phyloP scores from a whole-genome alignment of 306 rosid genomes.

The Cicer chorassanicum region DNA sequence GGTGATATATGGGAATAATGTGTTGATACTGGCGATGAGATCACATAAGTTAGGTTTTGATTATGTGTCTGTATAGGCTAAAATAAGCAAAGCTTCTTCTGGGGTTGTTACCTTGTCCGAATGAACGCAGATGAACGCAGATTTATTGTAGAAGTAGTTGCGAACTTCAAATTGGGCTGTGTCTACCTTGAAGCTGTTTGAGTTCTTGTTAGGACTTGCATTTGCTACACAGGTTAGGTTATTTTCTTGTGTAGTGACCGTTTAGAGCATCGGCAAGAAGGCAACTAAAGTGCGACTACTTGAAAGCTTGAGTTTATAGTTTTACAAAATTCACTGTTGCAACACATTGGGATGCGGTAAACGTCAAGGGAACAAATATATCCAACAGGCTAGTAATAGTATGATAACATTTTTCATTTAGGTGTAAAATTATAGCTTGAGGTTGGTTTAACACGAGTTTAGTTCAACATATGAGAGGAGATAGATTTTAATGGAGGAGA shows the following conservation, averaged over 20 bases:
- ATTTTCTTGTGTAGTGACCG: neutral
- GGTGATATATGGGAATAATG: constrained; percentile 11
- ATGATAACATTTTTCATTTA: neutral
- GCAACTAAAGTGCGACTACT: neutral
- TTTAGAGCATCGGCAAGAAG: neutral
- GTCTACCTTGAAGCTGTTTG: neutral
- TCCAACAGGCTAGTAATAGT: neutral
- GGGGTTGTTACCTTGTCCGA: neutral
- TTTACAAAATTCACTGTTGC: neutral
- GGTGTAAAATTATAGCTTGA: neutral
- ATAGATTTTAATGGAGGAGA: too few species aligned
- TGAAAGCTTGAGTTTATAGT: neutral
- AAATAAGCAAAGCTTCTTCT: neutral
- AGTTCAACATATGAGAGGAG: too few species aligned
- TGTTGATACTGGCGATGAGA: constrained; percentile 11
- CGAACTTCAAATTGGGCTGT: constrained; percentile 3
- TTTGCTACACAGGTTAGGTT: neutral
- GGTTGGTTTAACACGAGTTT: neutral
- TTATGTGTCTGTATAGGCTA: neutral
- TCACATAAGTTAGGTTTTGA: neutral
- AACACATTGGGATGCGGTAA: neutral
- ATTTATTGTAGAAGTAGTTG: constrained; percentile 13
- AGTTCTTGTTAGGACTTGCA: constrained; percentile 9
- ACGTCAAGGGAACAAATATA: neutral
- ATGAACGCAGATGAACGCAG: constrained; percentile 6